Base-by-base conservation (phyloP, 192 early-diverging fungal genomes). In the Kickxella alabastrina region DNA sequence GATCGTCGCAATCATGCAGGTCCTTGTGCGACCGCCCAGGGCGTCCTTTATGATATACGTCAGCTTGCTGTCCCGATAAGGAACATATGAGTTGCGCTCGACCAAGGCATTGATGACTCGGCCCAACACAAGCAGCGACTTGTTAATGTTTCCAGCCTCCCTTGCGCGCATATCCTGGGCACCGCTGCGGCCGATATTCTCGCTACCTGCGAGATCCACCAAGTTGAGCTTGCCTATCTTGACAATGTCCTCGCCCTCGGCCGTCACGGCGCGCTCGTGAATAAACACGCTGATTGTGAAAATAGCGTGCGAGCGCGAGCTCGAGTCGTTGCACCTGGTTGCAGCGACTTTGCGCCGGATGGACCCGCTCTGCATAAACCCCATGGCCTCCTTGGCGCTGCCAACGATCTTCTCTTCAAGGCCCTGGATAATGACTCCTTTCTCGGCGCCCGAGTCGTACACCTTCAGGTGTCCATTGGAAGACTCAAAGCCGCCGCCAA, bases 161-260 rank as follows among this genome's bases (percentile, higher is more conserved):
- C 84, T 81, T 15, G 90, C 91, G 14, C 91, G 68, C 15, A 66
- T 62, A 40, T 87, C 79, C 61, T 95, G 87, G 0, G 92, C 94
- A 6, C 93, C 96, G 1, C 91, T 90, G 22, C 89, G 84, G 1
- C 85, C 85, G 56, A 95, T 91, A 59, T 94, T 93, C 49, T 98
- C 94, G 31, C 88, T 91, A 5, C 96, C 94, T 0, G 96, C 94
- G 52, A 99, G 59, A 67, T 99, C 96, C 0, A 99, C 96, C 18
- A 99, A 77, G 59, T 97, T 95, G 13, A 98, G 73, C 49, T 98
- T 98, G 15, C 93, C 95, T 34, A 92, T 80, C 71, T 91, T 93
- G n/a, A 92, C 52, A 1, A 95, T 60, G 32, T 92, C 90, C 52
- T 95, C 89, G 22, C 92, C 90, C 31, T 89, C 88, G 0, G 83